These are phyloP conservation scores for Sclerotinia sclerotiorum DNA, from an alignment of 2,329 filamentous ascomycete species.

Conservation along the genomic window DNA sequence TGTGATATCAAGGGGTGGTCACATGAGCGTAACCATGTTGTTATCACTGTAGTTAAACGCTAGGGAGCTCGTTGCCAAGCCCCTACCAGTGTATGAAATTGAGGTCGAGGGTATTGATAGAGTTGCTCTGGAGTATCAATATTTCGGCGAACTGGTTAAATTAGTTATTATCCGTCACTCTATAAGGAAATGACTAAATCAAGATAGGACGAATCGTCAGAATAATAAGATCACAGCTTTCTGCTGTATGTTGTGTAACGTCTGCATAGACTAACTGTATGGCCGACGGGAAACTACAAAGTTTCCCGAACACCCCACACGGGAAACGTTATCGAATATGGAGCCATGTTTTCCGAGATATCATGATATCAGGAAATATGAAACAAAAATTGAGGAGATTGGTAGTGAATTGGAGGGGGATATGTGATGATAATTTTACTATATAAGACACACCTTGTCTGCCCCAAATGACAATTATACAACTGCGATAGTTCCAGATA, in stretches of 20 bases:
- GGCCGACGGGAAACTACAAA: not conserved
- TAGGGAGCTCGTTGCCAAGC: not conserved
- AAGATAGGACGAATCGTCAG: not conserved
- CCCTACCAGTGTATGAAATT: not conserved
- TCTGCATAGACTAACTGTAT: not conserved
- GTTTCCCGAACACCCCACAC: not conserved
- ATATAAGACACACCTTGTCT: not conserved
- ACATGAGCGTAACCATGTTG: not conserved
- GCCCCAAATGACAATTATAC: not conserved
- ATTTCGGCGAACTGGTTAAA: not conserved
- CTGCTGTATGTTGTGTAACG: not conserved
- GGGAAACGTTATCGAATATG: not conserved
- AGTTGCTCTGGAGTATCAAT: no score
- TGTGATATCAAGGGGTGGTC: not conserved
- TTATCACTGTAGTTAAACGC: not conserved
- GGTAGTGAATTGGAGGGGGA: not conserved
- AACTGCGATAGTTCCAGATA: not conserved
- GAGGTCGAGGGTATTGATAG: not conserved
- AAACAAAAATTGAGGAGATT: not conserved
- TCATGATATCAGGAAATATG: no score
- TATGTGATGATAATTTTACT: not conserved
- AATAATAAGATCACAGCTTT: not conserved
- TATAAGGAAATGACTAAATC: not conserved
- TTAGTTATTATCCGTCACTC: not conserved
- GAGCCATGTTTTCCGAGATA: not conserved